A percentile compares a stretch with the other conserved stretches of the same genome.
Evolutionary conservation across 176 grass and related monocot genomes (phyloP).

Genomic region (Avena sativa): DNA sequence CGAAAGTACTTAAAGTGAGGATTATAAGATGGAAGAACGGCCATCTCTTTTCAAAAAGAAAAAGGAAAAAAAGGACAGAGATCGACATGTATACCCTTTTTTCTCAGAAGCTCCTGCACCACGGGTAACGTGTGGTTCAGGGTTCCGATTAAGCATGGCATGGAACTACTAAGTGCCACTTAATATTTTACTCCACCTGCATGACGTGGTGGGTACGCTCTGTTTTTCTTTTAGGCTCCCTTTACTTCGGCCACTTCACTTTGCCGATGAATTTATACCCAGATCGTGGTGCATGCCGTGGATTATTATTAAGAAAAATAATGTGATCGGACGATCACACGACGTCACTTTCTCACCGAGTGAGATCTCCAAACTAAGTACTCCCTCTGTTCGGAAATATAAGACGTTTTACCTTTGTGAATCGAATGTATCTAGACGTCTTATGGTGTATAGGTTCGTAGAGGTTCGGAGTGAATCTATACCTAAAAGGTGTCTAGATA

Average conservation of each 20-base stretch:
- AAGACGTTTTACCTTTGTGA: too few species aligned
- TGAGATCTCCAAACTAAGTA: neutral
- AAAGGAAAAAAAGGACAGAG: too few species aligned
- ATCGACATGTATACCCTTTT: too few species aligned
- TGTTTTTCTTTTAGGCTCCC: neutral
- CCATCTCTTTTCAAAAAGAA: too few species aligned
- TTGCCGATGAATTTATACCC: neutral
- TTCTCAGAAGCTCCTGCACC: neutral
- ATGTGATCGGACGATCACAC: neutral
- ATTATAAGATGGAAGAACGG: too few species aligned
- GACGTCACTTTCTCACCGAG: neutral
- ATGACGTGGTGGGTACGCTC: too few species aligned
- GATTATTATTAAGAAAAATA: neutral
- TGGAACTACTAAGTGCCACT: neutral
- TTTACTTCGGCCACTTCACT: conserved; percentile 17
- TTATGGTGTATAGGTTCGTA: too few species aligned
- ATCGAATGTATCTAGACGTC: too few species aligned
- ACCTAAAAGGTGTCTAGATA: too few species aligned
- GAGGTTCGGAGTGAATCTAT: too few species aligned
- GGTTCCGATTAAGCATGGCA: neutral
- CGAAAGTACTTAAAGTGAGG: too few species aligned
- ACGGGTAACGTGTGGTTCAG: conserved; percentile 2
- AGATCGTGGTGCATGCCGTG: neutral
- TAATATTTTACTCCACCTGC: neutral
- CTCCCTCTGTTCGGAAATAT: too few species aligned